Evolutionary conservation across 345 rosid species (phyloP).

Genomic region (Citrus trifoliata): DNA sequence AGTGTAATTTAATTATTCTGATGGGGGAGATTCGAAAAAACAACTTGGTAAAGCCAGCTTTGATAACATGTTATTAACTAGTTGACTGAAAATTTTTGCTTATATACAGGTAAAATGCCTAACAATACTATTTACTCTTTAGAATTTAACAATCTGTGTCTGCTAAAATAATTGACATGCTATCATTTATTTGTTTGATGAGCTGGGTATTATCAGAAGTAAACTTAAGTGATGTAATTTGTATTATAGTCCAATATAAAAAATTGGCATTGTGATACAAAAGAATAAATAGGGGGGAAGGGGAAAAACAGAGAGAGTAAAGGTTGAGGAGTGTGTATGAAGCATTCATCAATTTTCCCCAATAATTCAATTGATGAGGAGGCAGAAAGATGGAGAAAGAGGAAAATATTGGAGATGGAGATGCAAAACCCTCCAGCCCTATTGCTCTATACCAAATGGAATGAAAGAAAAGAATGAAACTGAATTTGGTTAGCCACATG

Average conservation of each 20-base stretch:
- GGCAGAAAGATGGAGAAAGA: background rate
- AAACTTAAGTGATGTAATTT: background rate
- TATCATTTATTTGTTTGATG: conserved; percentile 2
- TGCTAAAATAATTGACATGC: background rate
- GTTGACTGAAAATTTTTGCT: background rate
- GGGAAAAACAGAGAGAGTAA: background rate
- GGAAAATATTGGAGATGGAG: background rate
- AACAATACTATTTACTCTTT: background rate
- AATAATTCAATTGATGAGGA: background rate
- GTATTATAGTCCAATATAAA: background rate
- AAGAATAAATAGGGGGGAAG: background rate
- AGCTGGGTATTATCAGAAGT: background rate
- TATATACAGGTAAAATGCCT: background rate
- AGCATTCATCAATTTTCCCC: background rate
- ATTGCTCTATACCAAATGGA: background rate
- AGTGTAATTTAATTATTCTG: background rate
- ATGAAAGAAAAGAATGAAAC: background rate
- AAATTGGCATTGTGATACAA: background rate
- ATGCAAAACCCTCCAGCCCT: background rate
- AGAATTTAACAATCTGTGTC: background rate
- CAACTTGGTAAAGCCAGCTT: background rate
- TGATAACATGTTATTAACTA: background rate
- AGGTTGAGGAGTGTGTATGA: background rate
- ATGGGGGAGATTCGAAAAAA: background rate
- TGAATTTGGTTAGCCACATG: background rate